Base-by-base conservation (phyloP, 2,329 filamentous ascomycete species). In the Aspergillus sp. region DNA sequence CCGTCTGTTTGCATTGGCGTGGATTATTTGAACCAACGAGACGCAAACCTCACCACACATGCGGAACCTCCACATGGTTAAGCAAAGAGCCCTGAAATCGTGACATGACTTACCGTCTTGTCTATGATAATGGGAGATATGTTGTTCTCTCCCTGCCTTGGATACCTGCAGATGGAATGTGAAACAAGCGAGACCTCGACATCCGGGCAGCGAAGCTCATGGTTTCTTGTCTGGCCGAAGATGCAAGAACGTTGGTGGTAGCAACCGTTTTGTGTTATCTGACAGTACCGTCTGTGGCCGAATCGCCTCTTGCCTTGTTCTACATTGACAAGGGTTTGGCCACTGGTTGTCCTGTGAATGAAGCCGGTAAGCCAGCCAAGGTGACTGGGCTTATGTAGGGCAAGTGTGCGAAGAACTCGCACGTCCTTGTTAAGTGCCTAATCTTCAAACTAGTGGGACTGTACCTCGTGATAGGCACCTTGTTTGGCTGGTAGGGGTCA, bases 151-250 rank as follows among this genome's bases (percentile, higher is more conserved):
- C 33, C 44, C 51, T 47, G 50, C 42, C 38, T 58, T 60, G 60
- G 58, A 50, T 63, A 59, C 51, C 54, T 55, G 57, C 59, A 63
- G 56, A 48, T 50, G 47, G 45, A 36, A 48, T 53, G 60, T 65
- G 59, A 57, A 61, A 64, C 59, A 53, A 43, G 47, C 50, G 50
- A 59, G 53, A 51, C 58, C 61, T 66, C 62, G 62, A 65, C 50
- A 52, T 57, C 45, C 49, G 28, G 51, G 51, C 38, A 8, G 29
- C 36, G 42, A 9, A 41, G 30, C 6, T 6, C 30, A 32, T 49
- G 46, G 41, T 46, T 43, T 46, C 39, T 29, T 36, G 7, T 27
- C 19, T 42, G 29, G 34, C 32, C 12, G 40, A 8, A 12, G 19
- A 26, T 19, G 33, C 12, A 34, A 39, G 32, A 19, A 44, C 39